Evolutionary conservation across 2,329 filamentous ascomycete genomes (phyloP).

Genomic region (Fusarium sororula): DNA sequence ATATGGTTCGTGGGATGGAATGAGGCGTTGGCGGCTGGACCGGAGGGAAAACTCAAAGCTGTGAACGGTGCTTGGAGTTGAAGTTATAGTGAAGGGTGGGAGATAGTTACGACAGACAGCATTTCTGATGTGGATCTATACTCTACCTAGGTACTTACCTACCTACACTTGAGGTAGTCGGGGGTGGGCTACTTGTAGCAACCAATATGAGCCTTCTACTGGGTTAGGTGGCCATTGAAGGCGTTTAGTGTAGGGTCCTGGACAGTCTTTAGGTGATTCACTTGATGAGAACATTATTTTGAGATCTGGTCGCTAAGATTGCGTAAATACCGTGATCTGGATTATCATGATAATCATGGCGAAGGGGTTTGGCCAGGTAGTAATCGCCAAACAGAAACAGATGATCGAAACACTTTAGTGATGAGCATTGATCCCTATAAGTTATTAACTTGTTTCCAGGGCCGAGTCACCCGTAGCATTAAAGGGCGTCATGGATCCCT

Average conservation of each 20-base stretch:
- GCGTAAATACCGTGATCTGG: background rate
- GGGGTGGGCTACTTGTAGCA: slow-evolving; percentile 5
- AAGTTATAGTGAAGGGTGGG: background rate
- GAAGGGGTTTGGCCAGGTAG: background rate
- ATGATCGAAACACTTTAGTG: slow-evolving; percentile 2
- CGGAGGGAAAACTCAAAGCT: slow-evolving; percentile 18
- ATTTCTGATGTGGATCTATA: slow-evolving; percentile 16
- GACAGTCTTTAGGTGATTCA: background rate
- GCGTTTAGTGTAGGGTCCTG: background rate
- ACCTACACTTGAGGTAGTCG: slow-evolving; percentile 1
- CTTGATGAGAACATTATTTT: background rate
- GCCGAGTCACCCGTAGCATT: background rate
- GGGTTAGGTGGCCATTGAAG: background rate
- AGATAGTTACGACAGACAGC: background rate
- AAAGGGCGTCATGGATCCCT: slow-evolving; percentile 20
- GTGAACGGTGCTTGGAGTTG: slow-evolving; percentile 2
- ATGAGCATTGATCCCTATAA: background rate
- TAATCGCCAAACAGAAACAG: background rate
- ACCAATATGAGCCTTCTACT: background rate
- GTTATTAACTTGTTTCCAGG: background rate
- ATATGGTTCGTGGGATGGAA: slow-evolving; percentile 31
- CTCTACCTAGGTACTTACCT: slow-evolving; percentile 3
- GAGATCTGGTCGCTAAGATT: background rate
- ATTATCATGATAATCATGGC: background rate
- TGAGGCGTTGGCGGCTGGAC: slow-evolving; percentile 29